These are phyloP conservation scores for Phaeosphaeriaceae sp. DNA, from an alignment of 2,329 filamentous ascomycete genomes.

Conservation along the genomic window DNA sequence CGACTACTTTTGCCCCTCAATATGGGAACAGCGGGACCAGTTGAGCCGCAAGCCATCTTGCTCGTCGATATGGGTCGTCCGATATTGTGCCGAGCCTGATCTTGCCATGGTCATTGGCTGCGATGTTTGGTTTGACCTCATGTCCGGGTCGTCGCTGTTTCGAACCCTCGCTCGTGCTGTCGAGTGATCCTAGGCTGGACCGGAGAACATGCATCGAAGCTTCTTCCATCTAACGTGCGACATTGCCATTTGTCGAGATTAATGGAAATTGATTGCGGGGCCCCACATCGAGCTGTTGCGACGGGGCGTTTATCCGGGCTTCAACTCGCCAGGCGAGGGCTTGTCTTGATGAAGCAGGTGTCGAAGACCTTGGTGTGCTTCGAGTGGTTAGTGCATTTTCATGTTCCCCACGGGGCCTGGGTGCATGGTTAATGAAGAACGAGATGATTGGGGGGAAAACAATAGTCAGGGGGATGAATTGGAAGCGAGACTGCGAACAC, in stretches of 20 bases:
- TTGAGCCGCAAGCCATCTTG: slow-evolving; percentile 14
- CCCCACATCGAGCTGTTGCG: slow-evolving; percentile 6
- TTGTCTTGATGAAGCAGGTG: slow-evolving; percentile 8
- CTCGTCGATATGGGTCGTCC: neutral
- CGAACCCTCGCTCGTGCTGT: slow-evolving; percentile 8
- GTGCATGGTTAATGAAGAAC: neutral
- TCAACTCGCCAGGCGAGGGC: slow-evolving; percentile 10
- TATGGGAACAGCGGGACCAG: slow-evolving; percentile 4
- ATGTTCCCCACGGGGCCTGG: neutral
- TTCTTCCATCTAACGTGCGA: slow-evolving; percentile 11
- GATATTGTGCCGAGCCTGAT: neutral
- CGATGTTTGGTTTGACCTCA: slow-evolving; percentile 7
- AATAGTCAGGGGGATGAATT: neutral
- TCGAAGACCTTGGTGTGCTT: neutral
- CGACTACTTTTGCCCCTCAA: neutral
- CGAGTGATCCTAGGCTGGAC: slow-evolving; percentile 1
- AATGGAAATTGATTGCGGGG: slow-evolving; percentile 18
- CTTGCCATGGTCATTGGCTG: slow-evolving; percentile 6
- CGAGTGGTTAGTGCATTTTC: neutral
- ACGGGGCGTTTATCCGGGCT: slow-evolving; percentile 20
- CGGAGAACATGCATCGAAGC: slow-evolving; percentile 15
- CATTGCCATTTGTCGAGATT: slow-evolving; percentile 14
- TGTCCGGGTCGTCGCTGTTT: slow-evolving; percentile 12
- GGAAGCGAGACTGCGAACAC: neutral
- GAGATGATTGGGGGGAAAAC: neutral